phyloP scores from a whole-genome alignment of 2,329 filamentous ascomycete genomes.

The Cordyceps sp. region DNA sequence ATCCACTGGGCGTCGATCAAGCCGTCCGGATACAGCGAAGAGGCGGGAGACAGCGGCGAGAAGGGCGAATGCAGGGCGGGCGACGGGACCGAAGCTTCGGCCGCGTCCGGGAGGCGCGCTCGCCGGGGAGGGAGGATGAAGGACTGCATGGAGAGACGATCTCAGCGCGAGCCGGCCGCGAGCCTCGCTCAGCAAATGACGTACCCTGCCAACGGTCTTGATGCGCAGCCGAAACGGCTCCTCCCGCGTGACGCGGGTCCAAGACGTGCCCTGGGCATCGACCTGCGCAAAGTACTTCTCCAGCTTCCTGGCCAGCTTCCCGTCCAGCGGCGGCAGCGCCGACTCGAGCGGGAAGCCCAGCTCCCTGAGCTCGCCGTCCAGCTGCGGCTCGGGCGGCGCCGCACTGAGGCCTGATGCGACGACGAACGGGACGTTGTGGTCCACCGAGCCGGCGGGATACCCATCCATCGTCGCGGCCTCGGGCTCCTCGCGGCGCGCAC shows the following conservation, averaged over 20 bases:
- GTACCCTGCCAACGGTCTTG: conserved; percentile 65
- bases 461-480: conserved; percentile 49
- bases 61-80: conserved; percentile 73
- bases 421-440: conserved; percentile 74
- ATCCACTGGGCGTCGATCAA: conserved; percentile 71
- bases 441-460: conserved; percentile 63
- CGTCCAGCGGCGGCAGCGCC: conserved; percentile 50
- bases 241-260: conserved; percentile 41
- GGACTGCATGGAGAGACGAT: conserved; percentile 22
- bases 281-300: conserved; percentile 47
- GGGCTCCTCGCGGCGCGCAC: too few relatives aligned
- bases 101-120: conserved; percentile 33
- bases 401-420: conserved; percentile 58
- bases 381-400: conserved; percentile 21
- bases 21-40: conserved; percentile 76
- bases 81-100: conserved; percentile 27
- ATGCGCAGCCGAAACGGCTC: conserved; percentile 48
- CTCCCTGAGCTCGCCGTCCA: conserved; percentile 36
- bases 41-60: conserved; percentile 73
- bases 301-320: conserved; percentile 47
- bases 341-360: conserved; percentile 49
- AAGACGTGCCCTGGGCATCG: conserved; percentile 48
- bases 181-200: conserved; percentile 11
- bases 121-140: conserved; percentile 40
- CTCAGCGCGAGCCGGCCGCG: conserved; percentile 9